Base-by-base conservation (phyloP, 192 early-diverging fungal genomes). In the Podila horticola region DNA sequence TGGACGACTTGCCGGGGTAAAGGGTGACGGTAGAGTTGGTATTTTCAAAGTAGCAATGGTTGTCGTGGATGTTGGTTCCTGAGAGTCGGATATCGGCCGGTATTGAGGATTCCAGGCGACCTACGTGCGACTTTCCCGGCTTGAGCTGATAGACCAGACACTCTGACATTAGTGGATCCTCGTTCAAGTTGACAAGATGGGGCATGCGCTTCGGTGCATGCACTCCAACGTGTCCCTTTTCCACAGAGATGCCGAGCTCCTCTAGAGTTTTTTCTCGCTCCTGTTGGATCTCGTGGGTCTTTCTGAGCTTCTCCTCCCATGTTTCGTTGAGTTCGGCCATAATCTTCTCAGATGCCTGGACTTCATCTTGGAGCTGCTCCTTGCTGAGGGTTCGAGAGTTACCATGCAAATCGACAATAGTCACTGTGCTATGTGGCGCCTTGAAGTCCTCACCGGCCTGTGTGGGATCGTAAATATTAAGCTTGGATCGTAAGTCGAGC, bases 121-220 rank as follows among this genome's bases (percentile, higher is more conserved):
- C 96, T 5, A 95, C 95, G 9, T 77, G 66, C 0, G 94, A 94
- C 8, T 69, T 83, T 1, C 96, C 96, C 2, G 89, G 87, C 55
- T 92, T 92, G 62, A 97, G 85, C 59, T 92, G 92, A 84, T 96
- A 96, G n/a, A 97, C 89, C 4, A 97, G 85, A 66, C 95, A 96
- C 72, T 97, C 95, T 20, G 93, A 93, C 92, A 94, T 93, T 19
- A 93, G 86, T 59, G 95, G 93, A 74, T 97, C 94, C 74, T 96
- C 95, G 73, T 93, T 95, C 26, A 95, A 88, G 69, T 96, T 97
- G 66, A 97, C 90, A 58, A 97, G 83, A 81, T 97, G 95, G 30
- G 96, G 95, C 38, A 91, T 87, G 36, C 89, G 90, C 60, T 92
- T 91, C 7, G 96, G 94, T 12, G 91, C 90, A 68, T 90, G 89